A percentile compares a stretch with the other conserved stretches of the same genome.
phyloP scores from a whole-genome alignment of 495 filamentous ascomycete genomes.

The Neurospora sp. region DNA sequence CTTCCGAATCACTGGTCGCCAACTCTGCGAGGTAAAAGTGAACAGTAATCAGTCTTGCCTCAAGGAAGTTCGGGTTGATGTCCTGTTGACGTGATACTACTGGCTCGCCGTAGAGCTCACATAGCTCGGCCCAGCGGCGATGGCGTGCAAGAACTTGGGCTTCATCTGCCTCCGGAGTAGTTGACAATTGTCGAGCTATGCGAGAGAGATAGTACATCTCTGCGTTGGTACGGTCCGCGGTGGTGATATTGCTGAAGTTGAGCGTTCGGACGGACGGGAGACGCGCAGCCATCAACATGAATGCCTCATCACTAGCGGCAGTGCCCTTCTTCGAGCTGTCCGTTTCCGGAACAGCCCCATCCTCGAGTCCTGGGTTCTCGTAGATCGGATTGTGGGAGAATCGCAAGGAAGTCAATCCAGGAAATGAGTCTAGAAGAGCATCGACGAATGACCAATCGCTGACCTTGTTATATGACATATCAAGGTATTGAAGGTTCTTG shows the following conservation, averaged over 20 bases:
- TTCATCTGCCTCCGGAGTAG: slow-evolving; percentile 44
- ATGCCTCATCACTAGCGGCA: slow-evolving; percentile 47
- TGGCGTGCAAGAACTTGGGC: slow-evolving; percentile 47
- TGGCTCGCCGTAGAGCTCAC: slow-evolving; percentile 60
- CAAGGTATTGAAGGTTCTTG: slow-evolving; percentile 49
- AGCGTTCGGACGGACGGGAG: slow-evolving; percentile 54
- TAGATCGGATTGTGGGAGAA: slow-evolving; percentile 80
- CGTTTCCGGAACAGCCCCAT: slow-evolving; percentile 3
- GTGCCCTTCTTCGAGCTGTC: slow-evolving; percentile 20
- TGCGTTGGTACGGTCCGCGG: slow-evolving; percentile 67
- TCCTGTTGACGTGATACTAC: slow-evolving; percentile 39
- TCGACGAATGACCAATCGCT: slow-evolving; percentile 63
- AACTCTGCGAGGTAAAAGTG: slow-evolving; percentile 38
- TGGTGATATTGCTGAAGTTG: slow-evolving; percentile 68
- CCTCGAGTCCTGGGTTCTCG: slow-evolving; percentile 40
- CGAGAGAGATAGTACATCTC: slow-evolving; percentile 86
- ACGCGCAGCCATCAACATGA: slow-evolving; percentile 81
- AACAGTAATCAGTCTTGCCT: slow-evolving; percentile 59
- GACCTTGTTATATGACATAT: slow-evolving; percentile 72
- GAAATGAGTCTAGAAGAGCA: slow-evolving; percentile 51
- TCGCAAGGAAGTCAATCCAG: slow-evolving; percentile 60
- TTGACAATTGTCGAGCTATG: slow-evolving; percentile 64
- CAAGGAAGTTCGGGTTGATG: slow-evolving; percentile 58
- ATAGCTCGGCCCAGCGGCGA: slow-evolving; percentile 61
- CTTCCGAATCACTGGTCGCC: slow-evolving; percentile 8